These are phyloP conservation scores for Cladophialophora yegresii DNA, from an alignment of 2,329 filamentous ascomycete species.

Conservation along the genomic window DNA sequence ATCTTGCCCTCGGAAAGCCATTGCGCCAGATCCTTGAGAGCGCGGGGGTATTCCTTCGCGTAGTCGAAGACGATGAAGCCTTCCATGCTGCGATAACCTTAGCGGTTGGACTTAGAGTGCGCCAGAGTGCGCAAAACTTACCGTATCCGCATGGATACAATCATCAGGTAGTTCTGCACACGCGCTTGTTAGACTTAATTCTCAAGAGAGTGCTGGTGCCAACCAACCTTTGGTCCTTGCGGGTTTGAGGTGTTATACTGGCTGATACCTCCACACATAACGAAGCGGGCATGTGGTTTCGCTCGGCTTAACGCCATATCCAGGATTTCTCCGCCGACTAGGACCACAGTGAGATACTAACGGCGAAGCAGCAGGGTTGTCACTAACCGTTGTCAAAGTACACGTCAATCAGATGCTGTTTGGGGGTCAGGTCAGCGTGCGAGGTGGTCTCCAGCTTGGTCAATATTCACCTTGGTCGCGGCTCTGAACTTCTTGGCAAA, in stretches of 20 bases:
- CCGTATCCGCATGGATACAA: constrained; percentile 57
- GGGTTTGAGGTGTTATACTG: constrained; percentile 65
- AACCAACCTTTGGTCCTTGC: constrained; percentile 55
- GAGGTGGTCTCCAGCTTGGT: background rate
- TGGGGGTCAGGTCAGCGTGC: constrained; percentile 2
- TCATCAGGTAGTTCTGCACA: constrained; percentile 54
- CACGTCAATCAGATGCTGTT: constrained; percentile 60
- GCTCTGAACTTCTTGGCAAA: constrained; percentile 63
- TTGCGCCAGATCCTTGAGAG: constrained; percentile 61
- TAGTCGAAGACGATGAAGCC: constrained; percentile 76
- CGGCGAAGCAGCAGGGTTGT: background rate
- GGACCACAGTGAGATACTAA: background rate
- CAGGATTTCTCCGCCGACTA: constrained; percentile 68
- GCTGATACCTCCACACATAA: constrained; percentile 70
- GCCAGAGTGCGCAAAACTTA: constrained; percentile 36
- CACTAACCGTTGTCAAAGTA: constrained; percentile 65
- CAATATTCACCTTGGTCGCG: constrained; percentile 52
- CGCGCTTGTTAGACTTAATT: background rate
- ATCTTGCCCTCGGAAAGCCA: constrained; percentile 74
- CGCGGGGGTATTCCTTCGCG: constrained; percentile 58
- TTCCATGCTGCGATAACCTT: constrained; percentile 56
- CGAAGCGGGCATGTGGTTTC: constrained; percentile 64
- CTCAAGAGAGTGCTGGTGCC: background rate
- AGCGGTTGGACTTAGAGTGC: background rate
- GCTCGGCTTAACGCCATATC: constrained; percentile 67